Conservation (phyloP, 805 yeast species). For the Maudiozyma turicensis region DNA sequence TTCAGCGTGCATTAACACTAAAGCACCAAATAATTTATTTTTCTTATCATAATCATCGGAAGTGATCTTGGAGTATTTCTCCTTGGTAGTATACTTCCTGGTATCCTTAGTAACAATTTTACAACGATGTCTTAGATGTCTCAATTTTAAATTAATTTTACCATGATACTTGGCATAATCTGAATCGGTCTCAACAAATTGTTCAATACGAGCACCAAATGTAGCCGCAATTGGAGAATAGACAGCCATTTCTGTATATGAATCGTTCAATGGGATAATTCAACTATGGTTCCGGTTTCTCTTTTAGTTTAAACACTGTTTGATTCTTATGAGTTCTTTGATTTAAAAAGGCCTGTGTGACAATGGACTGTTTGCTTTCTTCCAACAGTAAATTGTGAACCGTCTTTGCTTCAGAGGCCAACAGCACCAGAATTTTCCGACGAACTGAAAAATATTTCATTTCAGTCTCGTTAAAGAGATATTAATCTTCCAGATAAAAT, state of each 20-base stretch:
- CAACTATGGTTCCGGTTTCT: no score
- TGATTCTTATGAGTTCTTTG: no score
- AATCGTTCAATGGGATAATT: no score
- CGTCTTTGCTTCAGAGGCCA: no score
- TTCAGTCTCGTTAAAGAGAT: no score
- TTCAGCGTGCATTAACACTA: slow-evolving; percentile 64
- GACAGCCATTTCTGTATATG: slow-evolving; percentile 8
- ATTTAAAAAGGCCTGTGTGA: no score
- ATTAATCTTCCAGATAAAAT: no score
- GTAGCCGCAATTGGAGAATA: slow-evolving; percentile 31
- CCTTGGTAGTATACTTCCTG: slow-evolving; percentile 44
- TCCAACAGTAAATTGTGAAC: no score
- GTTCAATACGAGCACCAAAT: slow-evolving; percentile 46
- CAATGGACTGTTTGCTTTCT: no score
- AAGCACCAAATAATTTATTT: slow-evolving; percentile 39
- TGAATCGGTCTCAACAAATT: slow-evolving; percentile 52
- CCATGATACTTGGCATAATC: slow-evolving; percentile 66
- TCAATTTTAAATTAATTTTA: slow-evolving; percentile 48
- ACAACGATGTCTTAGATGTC: slow-evolving; percentile 55
- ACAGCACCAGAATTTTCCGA: no score
- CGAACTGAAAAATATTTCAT: no score
- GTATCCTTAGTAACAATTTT: slow-evolving; percentile 58
- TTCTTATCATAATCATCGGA: slow-evolving; percentile 43
- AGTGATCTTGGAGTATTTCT: slow-evolving; percentile 37
- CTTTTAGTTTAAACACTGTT: no score